phyloP scores from a whole-genome alignment of 192 early-diverging fungal species.

The Phycomyces blakesleeanus region DNA sequence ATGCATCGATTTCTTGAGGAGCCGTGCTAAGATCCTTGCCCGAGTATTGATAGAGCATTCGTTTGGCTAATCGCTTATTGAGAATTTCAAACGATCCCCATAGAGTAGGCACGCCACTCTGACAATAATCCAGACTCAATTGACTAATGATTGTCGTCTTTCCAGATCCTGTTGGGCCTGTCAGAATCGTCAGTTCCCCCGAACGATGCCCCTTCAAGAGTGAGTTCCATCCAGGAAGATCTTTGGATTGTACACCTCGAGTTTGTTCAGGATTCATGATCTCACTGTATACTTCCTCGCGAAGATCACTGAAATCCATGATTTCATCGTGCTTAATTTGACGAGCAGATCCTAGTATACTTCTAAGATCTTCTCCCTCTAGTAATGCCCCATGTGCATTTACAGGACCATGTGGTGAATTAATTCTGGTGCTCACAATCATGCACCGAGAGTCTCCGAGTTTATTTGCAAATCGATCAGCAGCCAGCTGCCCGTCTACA shows the following conservation, averaged over 20 bases:
- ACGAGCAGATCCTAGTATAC: conserved; percentile 42
- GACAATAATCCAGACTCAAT: conserved; percentile 64
- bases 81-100: conserved; percentile 79
- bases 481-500: conserved; percentile 56
- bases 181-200: conserved; percentile 67
- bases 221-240: conserved; percentile 59
- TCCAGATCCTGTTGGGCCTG: conserved; percentile 65
- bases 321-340: conserved; percentile 64
- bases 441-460: conserved; percentile 61
- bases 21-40: conserved; percentile 46
- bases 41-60: conserved; percentile 67
- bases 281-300: conserved; percentile 61
- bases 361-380: conserved; percentile 33
- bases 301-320: conserved; percentile 54
- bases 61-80: conserved; percentile 61
- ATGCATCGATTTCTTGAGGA: conserved; percentile 51
- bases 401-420: conserved; percentile 41
- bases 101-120: conserved; percentile 62
- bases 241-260: conserved; percentile 55
- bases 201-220: conserved; percentile 65
- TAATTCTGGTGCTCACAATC: conserved; percentile 46
- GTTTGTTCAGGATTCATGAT: conserved; percentile 62
- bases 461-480: conserved; percentile 57
- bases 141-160: conserved; percentile 74
- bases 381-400: conserved; percentile 53